Evolutionary conservation across 2,329 filamentous ascomycete genomes (phyloP), one percentile per base, ranked within the genome.

Genomic region (Gaeumannomyces tritici): DNA sequence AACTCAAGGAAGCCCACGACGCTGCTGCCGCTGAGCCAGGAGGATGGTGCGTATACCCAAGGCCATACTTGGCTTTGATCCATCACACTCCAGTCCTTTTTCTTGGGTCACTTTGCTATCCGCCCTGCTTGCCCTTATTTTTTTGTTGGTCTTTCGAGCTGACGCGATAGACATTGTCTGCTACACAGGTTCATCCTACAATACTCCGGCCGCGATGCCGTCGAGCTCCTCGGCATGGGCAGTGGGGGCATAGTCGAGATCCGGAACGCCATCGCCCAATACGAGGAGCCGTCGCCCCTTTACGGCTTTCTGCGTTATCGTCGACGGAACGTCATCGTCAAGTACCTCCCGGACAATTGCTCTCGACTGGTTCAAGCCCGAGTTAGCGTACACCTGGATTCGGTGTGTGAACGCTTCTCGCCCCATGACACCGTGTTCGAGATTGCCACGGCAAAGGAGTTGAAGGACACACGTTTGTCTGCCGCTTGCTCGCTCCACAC

Each of bases 241-340:
- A 89, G 81, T 67, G 90, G 90, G 67, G 93, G 95, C 66, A 88
- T 96, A 64, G 83, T 86, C 64, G 95, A 98, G 73, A 86, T 95
- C 66, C 89, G 92, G 70, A 86, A 87, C 70, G 83, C 86, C 63
- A 88, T 98, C 67, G 84, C 88, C 64, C 80, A 84, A 65, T 96
- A 96, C 72, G 85, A 90, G 63, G 93, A 97, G 67, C 83, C 85
- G 62, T 95, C 91, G 65, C 95, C 95, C 27, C 79, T 99, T 59
- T 99, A 96, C 72, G 95, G 95, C 61, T 91, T 97, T 72, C 78
- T 99, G 68, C 87, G 90, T 69, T 98, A 97, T 75, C 83, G 93
- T 63, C 87, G 93, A 72, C 86, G 92, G 72, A 97, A 92, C 75
- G 89, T 98, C 59, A 77, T 99, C 64, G 84, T 99, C 74, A 97